These are phyloP conservation scores for Cucurbita moschata DNA, from an alignment of 306 rosid species.

Conservation along the genomic window DNA sequence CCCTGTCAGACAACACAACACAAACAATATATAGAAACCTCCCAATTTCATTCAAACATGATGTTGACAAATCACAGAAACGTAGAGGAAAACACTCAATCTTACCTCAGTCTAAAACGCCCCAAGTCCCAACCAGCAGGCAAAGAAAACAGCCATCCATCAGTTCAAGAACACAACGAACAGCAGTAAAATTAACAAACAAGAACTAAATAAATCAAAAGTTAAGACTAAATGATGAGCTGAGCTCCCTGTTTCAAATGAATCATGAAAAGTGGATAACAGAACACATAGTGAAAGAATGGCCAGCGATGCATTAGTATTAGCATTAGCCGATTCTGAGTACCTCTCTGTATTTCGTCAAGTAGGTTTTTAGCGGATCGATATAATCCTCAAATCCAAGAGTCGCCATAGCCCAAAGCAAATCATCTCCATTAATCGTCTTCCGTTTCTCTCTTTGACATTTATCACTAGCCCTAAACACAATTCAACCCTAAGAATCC, in stretches of 20 bases:
- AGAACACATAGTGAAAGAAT: background rate
- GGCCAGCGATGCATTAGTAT: no score
- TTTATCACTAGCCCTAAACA: slow-evolving; percentile 84
- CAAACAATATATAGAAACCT: background rate
- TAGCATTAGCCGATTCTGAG: background rate
- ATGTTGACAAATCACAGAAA: background rate
- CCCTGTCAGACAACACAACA: slow-evolving; percentile 37
- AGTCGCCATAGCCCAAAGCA: slow-evolving; percentile 98
- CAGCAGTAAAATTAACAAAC: background rate
- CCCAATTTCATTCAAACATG: background rate
- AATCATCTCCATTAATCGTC: slow-evolving; percentile 91
- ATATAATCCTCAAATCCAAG: slow-evolving; percentile 88
- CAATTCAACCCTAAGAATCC: background rate
- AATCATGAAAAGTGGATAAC: background rate
- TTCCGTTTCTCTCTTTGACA: slow-evolving; percentile 97
- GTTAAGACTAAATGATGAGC: background rate
- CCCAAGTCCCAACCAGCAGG: slow-evolving; percentile 18
- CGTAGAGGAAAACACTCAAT: slow-evolving; percentile 6
- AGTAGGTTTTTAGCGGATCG: slow-evolving; percentile 79
- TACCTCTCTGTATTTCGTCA: slow-evolving; percentile 82
- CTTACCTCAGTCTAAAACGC: slow-evolving; percentile 85
- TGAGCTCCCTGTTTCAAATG: background rate
- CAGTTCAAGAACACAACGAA: background rate
- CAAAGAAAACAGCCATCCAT: slow-evolving; percentile 17
- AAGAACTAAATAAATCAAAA: background rate